Evolutionary conservation across 768 basidiomycete species (phyloP), one percentile per base, ranked within the genome.

Genomic region (Podaxis carcinomalis): DNA sequence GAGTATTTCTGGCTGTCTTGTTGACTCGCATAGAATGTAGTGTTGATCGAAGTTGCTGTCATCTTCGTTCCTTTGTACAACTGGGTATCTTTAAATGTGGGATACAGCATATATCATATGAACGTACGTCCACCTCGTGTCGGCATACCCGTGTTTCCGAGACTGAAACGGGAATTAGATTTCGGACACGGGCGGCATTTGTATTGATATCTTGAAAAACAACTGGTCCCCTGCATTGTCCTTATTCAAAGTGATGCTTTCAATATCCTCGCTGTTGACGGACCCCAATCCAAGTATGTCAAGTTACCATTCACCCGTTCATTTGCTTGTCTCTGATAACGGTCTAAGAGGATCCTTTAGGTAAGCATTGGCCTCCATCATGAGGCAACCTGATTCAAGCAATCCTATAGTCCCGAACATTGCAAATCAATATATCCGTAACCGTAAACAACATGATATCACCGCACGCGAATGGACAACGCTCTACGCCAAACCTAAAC

Each of bases 161-260:
- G 32, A 37, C 54, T 65, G 58, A 55, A 36, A 14, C 32, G 35
- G 32, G 14, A 23, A 40, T 23, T 51, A 83, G 80, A 91, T 92
- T 49, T 88, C 87, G 54, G 89, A 91, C 60, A 81, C 83, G 55
- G 91, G 90, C 46, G 81, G 80, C 65, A 88, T 93, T 56, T 93
- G 91, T 68, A 90, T 94, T 65, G 91, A 97, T 74, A 93, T 96
- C 54, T 82, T 98, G 61, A 97, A 98, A 76, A 83, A 86, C 68
- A 90, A 92, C 68, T 98, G 95, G 95, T 95, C 92, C 1, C 95
- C 95, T 5, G 95, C 95, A 1, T 74, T 98, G 21, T 95, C 93
- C 2, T 78, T 98, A 51, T 95, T 92, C 80, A 97, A 98, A 78
- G 91, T 96, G 68, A 88, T 98, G 74, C 84, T 98, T 19, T 95